A percentile compares a stretch with the other conserved stretches of the same genome.
phyloP scores from a whole-genome alignment of 1,284 basidiomycete species.

The Mrakiaceae sp. region DNA sequence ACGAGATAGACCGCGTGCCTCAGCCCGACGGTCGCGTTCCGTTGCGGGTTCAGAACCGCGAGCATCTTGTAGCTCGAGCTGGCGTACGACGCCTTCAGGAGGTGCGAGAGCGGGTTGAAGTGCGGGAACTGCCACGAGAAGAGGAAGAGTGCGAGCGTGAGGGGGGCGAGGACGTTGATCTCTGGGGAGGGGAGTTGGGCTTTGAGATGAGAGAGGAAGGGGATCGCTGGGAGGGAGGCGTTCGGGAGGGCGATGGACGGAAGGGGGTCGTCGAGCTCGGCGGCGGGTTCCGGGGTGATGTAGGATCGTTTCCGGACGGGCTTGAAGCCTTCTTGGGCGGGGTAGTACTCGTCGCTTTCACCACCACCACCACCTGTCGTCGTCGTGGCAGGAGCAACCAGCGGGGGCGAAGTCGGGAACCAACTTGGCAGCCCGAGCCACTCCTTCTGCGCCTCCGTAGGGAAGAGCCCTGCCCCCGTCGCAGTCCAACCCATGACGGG shows the following conservation, averaged over 20 bases:
- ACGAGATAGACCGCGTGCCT: constrained; percentile 70
- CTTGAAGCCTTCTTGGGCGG: neutral
- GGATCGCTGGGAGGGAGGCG: constrained; percentile 7
- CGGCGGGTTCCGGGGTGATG: constrained; percentile 4
- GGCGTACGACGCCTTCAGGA: constrained; percentile 79
- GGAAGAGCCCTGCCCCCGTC: constrained; percentile 68
- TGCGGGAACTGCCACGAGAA: constrained; percentile 99
- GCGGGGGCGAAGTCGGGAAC: constrained; percentile 10
- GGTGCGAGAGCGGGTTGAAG: constrained; percentile 86
- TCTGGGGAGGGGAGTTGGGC: neutral
- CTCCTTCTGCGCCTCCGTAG: constrained; percentile 48
- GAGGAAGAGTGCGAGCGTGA: constrained; percentile 66
- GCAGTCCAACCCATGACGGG: constrained; percentile 99
- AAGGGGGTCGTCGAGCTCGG: constrained; percentile 25
- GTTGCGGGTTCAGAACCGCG: constrained; percentile 61
- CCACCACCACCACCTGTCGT: no score
- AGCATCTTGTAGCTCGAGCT: constrained; percentile 93
- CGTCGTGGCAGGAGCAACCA: no score
- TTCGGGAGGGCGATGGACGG: constrained; percentile 32
- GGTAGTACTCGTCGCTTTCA: no score
- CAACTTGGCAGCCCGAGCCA: constrained; percentile 46
- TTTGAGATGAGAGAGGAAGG: neutral
- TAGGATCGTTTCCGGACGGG: neutral
- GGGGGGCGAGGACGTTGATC: constrained; percentile 58
- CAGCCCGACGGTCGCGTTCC: constrained; percentile 76